Evolutionary conservation across 805 yeast genomes (phyloP).

Genomic region (Scheffersomyces ergatensis): DNA sequence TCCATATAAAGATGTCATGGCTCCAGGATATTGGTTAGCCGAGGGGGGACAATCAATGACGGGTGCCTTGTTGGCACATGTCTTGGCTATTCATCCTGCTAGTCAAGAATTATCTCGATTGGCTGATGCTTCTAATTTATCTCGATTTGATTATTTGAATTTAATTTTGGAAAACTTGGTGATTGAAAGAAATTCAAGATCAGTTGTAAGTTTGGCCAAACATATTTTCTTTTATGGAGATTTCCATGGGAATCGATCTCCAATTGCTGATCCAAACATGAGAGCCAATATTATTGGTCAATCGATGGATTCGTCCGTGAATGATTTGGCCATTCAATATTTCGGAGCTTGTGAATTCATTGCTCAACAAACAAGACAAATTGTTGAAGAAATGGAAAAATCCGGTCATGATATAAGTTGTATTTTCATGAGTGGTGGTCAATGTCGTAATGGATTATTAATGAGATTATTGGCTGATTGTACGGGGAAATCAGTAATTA

Average conservation of each 20-base stretch:
- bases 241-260: conserved; percentile 93
- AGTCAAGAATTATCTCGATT: conserved; percentile 63
- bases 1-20: conserved; percentile 90
- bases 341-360: conserved; percentile 95
- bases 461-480: conserved; percentile 91
- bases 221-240: conserved; percentile 94
- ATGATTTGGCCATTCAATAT: conserved; percentile 81
- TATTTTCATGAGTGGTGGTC: conserved; percentile 94
- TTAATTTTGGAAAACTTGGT: conserved; percentile 67
- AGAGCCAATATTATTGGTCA: conserved; percentile 89
- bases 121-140: conserved; percentile 66
- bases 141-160: conserved; percentile 83
- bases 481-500: conserved; percentile 85
- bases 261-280: conserved; percentile 96
- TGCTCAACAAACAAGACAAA: conserved; percentile 96
- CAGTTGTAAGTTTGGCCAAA: conserved; percentile 78
- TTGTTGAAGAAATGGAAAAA: conserved; percentile 77
- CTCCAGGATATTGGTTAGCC: conserved; percentile 90
- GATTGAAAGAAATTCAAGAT: conserved; percentile 53
- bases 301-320: conserved; percentile 83
- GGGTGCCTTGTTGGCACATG: conserved; percentile 89
- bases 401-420: conserved; percentile 76
- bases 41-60: conserved; percentile 99
- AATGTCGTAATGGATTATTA: conserved; percentile 85
- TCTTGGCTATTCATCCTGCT: conserved; percentile 86